Evolutionary conservation across 2,329 filamentous ascomycete genomes (phyloP).

Genomic region (Elsinoe necatrix): DNA sequence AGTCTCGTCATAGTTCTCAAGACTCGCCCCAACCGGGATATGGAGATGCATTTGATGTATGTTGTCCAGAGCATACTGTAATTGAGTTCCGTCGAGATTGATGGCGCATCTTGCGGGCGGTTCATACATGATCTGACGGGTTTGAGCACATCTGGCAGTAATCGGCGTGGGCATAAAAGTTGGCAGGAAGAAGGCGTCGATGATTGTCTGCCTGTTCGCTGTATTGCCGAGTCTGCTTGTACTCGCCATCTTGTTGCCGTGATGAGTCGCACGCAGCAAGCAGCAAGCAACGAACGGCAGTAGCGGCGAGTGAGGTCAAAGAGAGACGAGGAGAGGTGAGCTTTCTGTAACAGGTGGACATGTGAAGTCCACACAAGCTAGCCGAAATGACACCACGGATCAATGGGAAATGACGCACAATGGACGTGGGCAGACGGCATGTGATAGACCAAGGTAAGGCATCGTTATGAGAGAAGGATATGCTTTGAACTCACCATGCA

Average conservation of each 20-base stretch:
- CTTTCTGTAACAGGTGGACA: not conserved
- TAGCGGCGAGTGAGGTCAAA: not conserved
- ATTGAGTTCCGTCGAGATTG: not conserved
- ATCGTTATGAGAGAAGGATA: constrained; percentile 11
- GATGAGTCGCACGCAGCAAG: not conserved
- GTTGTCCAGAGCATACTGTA: not conserved
- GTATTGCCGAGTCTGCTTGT: not conserved
- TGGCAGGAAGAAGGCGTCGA: not conserved
- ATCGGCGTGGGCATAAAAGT: not conserved
- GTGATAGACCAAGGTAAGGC: constrained; percentile 11
- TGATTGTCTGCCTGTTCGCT: constrained; percentile 9
- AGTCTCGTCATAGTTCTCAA: not conserved
- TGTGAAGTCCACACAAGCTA: not conserved
- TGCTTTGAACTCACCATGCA: not conserved
- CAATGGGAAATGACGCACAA: not conserved
- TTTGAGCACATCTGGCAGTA: not conserved
- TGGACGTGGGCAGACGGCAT: not conserved
- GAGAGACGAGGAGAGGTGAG: not conserved
- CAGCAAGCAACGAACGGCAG: not conserved
- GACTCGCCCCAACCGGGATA: not conserved
- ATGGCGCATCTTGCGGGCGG: not conserved
- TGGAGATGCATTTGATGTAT: not conserved
- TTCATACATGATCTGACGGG: not conserved
- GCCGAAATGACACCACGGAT: not conserved
- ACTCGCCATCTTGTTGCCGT: not conserved